A percentile compares a stretch with the other conserved stretches of the same genome.
phyloP scores from a whole-genome alignment of 2,329 filamentous ascomycete genomes.

The Curvularia hawaiiensis region DNA sequence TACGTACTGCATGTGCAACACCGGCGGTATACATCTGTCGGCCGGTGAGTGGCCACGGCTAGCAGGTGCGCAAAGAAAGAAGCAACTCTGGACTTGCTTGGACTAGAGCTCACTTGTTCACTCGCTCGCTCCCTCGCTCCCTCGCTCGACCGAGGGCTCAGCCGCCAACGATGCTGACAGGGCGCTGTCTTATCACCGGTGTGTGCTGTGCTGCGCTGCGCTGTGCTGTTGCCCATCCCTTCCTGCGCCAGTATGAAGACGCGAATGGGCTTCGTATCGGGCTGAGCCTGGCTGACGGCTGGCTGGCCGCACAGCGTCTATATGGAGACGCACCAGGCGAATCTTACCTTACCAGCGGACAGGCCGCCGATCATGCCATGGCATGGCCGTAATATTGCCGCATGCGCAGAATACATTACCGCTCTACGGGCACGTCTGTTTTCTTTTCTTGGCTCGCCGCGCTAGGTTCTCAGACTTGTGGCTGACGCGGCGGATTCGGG shows the following conservation, averaged over 20 bases:
- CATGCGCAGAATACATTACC: constrained; percentile 36
- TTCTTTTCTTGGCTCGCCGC: constrained; percentile 11
- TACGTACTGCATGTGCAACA: constrained; percentile 1
- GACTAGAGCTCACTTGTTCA: background rate
- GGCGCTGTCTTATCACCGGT: constrained; percentile 11
- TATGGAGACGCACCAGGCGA: constrained; percentile 10
- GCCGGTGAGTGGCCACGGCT: constrained; percentile 2
- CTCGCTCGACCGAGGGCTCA: constrained; percentile 19
- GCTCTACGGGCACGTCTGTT: constrained; percentile 23
- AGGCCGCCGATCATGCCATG: constrained; percentile 5
- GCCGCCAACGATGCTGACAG: constrained; percentile 30
- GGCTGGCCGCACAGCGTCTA: constrained; percentile 14
- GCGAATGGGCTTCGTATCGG: constrained; percentile 23
- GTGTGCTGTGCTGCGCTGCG: constrained; percentile 4
- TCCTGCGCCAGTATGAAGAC: constrained; percentile 17
- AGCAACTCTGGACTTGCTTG: background rate
- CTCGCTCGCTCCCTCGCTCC: background rate
- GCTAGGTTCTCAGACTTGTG: constrained; percentile 19
- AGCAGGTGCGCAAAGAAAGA: constrained; percentile 1
- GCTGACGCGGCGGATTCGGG: constrained; percentile 35
- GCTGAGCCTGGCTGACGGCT: constrained; percentile 16
- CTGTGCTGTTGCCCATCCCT: constrained; percentile 18
- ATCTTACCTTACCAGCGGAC: constrained; percentile 7
- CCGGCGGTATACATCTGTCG: constrained; percentile 13
- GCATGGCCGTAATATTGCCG: constrained; percentile 24